phyloP scores from a whole-genome alignment of 108 stramenopile species.

The Cyclotella choctawhatcheeana region DNA sequence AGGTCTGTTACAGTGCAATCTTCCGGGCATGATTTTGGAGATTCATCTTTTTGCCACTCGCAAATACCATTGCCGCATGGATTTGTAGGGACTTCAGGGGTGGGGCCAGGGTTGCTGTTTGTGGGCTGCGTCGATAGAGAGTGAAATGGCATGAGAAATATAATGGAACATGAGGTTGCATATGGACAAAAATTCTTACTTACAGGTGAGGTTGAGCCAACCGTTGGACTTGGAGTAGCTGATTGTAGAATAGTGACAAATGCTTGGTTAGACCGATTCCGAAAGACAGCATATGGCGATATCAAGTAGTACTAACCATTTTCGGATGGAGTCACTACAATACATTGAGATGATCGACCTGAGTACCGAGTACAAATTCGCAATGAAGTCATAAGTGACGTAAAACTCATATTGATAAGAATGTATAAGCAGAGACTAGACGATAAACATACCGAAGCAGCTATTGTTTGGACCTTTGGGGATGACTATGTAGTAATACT shows the following conservation, averaged over 20 bases:
- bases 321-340: background rate
- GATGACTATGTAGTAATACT: constrained; percentile 31
- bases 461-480: constrained; percentile 15
- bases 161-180: background rate
- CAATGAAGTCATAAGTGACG: background rate
- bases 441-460: constrained; percentile 17
- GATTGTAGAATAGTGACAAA: background rate
- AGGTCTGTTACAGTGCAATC: constrained; percentile 7
- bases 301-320: background rate
- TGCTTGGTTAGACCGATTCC: background rate
- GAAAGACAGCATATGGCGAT: background rate
- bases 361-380: background rate
- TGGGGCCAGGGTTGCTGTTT: background rate
- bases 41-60: background rate
- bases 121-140: background rate
- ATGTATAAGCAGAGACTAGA: background rate
- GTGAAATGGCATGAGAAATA: background rate
- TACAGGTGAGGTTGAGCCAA: constrained; percentile 2
- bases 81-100: background rate
- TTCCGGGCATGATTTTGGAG: background rate
- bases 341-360: constrained; percentile 8
- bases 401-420: background rate
- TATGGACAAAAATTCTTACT: background rate
- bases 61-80: constrained; percentile 6
- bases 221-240: constrained; percentile 8